Base-by-base conservation (phyloP, 306 rosid genomes). In the Arachis hypogaea region DNA sequence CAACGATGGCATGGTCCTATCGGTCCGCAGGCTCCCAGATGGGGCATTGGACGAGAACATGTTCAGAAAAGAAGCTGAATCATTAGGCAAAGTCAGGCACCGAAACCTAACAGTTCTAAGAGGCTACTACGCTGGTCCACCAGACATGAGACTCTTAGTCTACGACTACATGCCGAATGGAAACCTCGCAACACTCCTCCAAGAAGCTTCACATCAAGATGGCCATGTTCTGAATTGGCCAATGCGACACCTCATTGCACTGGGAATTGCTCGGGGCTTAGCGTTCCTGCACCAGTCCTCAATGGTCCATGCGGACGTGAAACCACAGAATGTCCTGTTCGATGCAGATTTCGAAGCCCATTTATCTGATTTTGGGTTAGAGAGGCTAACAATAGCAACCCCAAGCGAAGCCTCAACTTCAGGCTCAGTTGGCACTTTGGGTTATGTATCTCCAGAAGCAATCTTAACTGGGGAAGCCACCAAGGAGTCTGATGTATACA, bases 191-290 rank as follows among this genome's bases (percentile, higher is more conserved):
- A 93, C 96, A n/a, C 93, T 93, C 63, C 96, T 93, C 60, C 98
- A 93, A 85, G 98, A 93, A 87, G 98, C 98, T 55, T 88, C 98
- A 50, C 97, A 93, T 80, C 98, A 93, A 83, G 98, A 93, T 46
- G 98, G 98, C 4, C 98, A 93, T 76, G 98, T 93, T 59, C 84
- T 93, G 10, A 93, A 93, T 70, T 93, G 98, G 98, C 98, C 98
- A 77, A 93, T 93, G 98, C 88, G 98, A 33, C 98, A 93, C 76
- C 96, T 93, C 83, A 93, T 93, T 69, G 97, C 98, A 4, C 89
- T 93, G 0, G 98, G 98, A 50, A 86, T 93, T 5, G 96, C 98
- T 50, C 96, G 98, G 36, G 98, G 98, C 22, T 33, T 93, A 65
- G 96, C 96, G 52, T 93, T 90, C 80, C 86, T 93, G 9, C 98